Evolutionary conservation across 331 rosid species (phyloP).

Genomic region (Stylosanthes scabra): DNA sequence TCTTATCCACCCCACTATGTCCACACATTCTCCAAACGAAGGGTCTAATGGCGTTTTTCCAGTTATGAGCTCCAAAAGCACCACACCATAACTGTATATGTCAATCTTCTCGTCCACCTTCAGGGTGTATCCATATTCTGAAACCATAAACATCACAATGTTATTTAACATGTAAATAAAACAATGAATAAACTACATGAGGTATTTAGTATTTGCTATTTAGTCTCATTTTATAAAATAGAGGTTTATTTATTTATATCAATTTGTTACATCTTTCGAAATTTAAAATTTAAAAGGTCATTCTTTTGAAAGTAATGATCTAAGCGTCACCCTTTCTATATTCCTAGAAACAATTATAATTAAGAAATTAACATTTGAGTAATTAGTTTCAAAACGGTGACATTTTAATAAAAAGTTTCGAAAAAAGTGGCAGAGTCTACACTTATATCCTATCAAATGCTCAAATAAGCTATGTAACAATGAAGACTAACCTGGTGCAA

Average conservation of each 20-base stretch:
- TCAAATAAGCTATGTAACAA: not conserved
- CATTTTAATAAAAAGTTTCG: not conserved
- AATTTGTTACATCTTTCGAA: too few species aligned
- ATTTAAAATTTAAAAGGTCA: too few species aligned
- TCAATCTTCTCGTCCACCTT: slow-evolving; percentile 87
- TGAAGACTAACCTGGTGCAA: slow-evolving; percentile 76
- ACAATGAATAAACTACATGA: too few species aligned
- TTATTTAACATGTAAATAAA: not conserved
- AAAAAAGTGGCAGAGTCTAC: not conserved
- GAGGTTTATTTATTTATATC: too few species aligned
- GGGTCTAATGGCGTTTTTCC: slow-evolving; percentile 73
- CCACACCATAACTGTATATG: slow-evolving; percentile 82
- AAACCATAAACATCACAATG: slow-evolving; percentile 2
- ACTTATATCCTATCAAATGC: not conserved
- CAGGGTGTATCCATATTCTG: slow-evolving; percentile 83
- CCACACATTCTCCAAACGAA: slow-evolving; percentile 58
- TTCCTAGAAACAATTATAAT: too few species aligned
- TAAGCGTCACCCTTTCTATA: too few species aligned
- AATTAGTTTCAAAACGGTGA: too few species aligned
- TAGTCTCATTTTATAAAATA: too few species aligned
- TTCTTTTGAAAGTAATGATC: too few species aligned
- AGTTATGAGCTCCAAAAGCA: slow-evolving; percentile 80
- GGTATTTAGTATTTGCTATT: too few species aligned
- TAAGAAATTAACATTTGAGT: too few species aligned
- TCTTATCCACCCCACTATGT: slow-evolving; percentile 73